These are phyloP conservation scores for Keqinozyma sinolaborantium DNA, from an alignment of 1,139 yeast genomes.

Conservation along the genomic window DNA sequence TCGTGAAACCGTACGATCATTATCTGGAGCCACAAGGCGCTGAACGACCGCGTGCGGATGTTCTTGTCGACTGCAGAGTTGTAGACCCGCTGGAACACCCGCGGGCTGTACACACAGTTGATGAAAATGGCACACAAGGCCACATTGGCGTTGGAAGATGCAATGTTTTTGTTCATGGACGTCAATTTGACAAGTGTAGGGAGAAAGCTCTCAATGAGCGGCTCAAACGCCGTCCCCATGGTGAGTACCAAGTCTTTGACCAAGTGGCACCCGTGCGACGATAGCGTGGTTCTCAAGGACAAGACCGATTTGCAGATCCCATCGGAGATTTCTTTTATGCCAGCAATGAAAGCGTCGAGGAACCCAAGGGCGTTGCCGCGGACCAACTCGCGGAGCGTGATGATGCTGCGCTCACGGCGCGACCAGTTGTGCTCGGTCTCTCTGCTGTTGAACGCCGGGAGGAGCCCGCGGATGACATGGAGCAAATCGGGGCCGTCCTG, in stretches of 20 bases:
- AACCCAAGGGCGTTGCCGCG: constrained; percentile 52
- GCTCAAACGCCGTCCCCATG: constrained; percentile 50
- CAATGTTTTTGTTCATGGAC: constrained; percentile 73
- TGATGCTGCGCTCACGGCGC: constrained; percentile 59
- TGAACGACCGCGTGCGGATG: constrained; percentile 63
- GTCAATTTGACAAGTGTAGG: constrained; percentile 60
- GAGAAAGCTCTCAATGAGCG: constrained; percentile 58
- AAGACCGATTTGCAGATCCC: constrained; percentile 64
- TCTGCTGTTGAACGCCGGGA: constrained; percentile 57
- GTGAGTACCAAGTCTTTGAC: constrained; percentile 68
- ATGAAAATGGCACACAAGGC: constrained; percentile 61
- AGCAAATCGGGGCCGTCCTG: constrained; percentile 14
- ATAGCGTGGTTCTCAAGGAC: constrained; percentile 82
- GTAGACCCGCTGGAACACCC: constrained; percentile 51
- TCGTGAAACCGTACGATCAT: constrained; percentile 42
- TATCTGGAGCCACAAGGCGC: constrained; percentile 70
- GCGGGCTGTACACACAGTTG: constrained; percentile 51
- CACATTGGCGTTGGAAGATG: constrained; percentile 72
- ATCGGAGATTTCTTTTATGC: constrained; percentile 47
- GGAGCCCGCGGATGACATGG: constrained; percentile 14
- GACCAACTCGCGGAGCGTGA: constrained; percentile 54
- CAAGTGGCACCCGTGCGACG: constrained; percentile 71
- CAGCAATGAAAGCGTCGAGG: constrained; percentile 39
- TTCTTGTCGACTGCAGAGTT: constrained; percentile 64
- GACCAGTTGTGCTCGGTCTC: constrained; percentile 93